Conservation (phyloP, 2,329 filamentous ascomycete genomes). For the Scortechinia acanthostroma region DNA sequence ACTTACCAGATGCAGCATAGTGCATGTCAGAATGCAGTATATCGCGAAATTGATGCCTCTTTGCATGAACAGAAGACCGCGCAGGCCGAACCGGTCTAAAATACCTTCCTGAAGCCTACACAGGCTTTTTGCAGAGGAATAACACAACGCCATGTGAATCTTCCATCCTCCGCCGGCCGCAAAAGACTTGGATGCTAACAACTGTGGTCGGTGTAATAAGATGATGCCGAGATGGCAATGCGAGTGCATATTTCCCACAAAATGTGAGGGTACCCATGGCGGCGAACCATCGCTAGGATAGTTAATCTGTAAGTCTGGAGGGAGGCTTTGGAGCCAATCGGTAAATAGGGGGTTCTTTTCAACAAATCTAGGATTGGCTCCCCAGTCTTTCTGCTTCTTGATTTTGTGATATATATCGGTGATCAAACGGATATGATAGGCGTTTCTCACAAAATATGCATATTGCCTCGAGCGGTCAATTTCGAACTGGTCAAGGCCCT, state of each 20-base stretch:
- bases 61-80: conserved; percentile 83
- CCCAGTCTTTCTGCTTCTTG: conserved; percentile 74
- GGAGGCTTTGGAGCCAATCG: conserved; percentile 71
- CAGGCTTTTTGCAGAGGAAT: conserved; percentile 74
- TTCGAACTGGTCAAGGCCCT: conserved; percentile 71
- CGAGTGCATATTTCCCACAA: conserved; percentile 79
- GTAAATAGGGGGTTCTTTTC: conserved; percentile 72
- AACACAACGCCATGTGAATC: conserved; percentile 78
- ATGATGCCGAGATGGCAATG: conserved; percentile 84
- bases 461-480: conserved; percentile 81
- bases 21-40: conserved; percentile 85
- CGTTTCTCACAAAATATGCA: conserved; percentile 68
- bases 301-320: conserved; percentile 68
- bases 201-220: conserved; percentile 78
- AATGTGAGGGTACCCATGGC: conserved; percentile 80
- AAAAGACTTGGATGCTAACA: conserved; percentile 71
- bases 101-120: conserved; percentile 83
- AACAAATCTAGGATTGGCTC: conserved; percentile 74
- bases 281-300: conserved; percentile 74
- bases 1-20: conserved; percentile 85
- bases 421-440: conserved; percentile 51
- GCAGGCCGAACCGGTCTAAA: conserved; percentile 68
- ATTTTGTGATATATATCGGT: conserved; percentile 69
- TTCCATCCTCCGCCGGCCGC: conserved; percentile 72
- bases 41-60: conserved; percentile 91